Conservation (phyloP, 2,329 filamentous ascomycete species). For the Claviceps spartinae region DNA sequence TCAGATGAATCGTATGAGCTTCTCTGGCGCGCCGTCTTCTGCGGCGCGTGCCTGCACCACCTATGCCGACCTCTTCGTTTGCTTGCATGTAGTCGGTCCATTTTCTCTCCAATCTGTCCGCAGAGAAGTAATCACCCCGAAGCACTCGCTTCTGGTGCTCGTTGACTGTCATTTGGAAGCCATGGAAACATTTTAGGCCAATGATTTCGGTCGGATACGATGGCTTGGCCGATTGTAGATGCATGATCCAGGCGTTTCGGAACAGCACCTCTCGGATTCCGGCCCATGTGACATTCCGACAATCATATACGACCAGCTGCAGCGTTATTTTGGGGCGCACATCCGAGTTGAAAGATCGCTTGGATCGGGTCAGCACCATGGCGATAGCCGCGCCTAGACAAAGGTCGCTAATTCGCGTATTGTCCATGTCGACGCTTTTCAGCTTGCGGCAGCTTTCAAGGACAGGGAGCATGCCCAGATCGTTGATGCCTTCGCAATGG, state of each 20-base stretch:
- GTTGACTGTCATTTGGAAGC: slow-evolving; percentile 87
- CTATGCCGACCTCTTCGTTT: slow-evolving; percentile 65
- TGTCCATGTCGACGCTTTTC: slow-evolving; percentile 72
- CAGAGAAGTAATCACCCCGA: slow-evolving; percentile 59
- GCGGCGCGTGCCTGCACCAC: slow-evolving; percentile 52
- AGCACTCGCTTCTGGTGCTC: slow-evolving; percentile 83
- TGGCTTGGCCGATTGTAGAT: slow-evolving; percentile 24
- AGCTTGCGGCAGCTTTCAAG: slow-evolving; percentile 62
- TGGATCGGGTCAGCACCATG: slow-evolving; percentile 56
- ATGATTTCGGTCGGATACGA: slow-evolving; percentile 69
- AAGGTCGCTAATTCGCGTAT: slow-evolving; percentile 79
- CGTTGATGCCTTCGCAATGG: slow-evolving; percentile 77
- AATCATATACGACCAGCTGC: slow-evolving; percentile 77
- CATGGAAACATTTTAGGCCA: slow-evolving; percentile 83
- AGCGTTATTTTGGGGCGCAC: slow-evolving; percentile 47
- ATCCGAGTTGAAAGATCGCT: slow-evolving; percentile 25
- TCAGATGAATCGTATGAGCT: slow-evolving; percentile 64
- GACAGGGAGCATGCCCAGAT: slow-evolving; percentile 70
- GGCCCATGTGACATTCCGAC: slow-evolving; percentile 82
- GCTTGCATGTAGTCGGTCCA: slow-evolving; percentile 94
- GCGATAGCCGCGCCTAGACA: slow-evolving; percentile 71
- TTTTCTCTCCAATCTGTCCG: slow-evolving; percentile 69
- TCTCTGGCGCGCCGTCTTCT: slow-evolving; percentile 67
- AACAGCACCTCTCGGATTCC: slow-evolving; percentile 78
- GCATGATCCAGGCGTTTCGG: slow-evolving; percentile 63